Evolutionary conservation across 148 eudicot species (phyloP), one percentile per base, ranked within the genome.

Genomic region (Simmondsia chinensis): DNA sequence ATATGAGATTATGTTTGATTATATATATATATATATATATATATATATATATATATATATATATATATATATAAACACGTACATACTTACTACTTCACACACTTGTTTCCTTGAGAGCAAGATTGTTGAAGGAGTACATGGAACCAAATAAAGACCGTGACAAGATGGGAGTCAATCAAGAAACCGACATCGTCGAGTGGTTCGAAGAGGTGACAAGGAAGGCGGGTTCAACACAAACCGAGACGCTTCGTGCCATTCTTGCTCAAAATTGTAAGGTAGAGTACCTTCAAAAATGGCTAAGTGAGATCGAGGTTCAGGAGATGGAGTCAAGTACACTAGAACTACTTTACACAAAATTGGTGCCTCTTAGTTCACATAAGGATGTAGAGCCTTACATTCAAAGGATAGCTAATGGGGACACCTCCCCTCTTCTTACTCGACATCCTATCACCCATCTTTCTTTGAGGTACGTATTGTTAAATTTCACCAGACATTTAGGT

Each of bases 311-410:
- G 4, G 39, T 55, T 1, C 31, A 42, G 9, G 68, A 64, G 2
- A 22, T 75, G 54, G 80, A 75, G 1, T 45, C 31, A 2, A 43
- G 42, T 39, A 58, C 50, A 15, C 54, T 76, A 55, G 81, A 76
- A 40, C 47, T 63, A 7, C 48, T 71, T 0, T 83, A 50, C 52
- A 70, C 72, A 8, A 65, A 71, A n/a, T 9, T 49, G 46, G 94
- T 84, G 5, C 94, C 94, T 10, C 55, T 84, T 9, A 61, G 44
- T 4, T 52, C 61, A 54, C 94, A 84, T 71, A 75, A 70, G 51
- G 94, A 84, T 73, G 47, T 80, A 31, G 85, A 80, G 65, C 81
- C 88, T 48, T 80, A 71, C 56, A 66, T 84, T 39, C 70, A 61
- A 10, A 72, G 80, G 18, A 74, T 84, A 23, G 82, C 76, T 14